Base-by-base conservation (phyloP, 805 yeast species). In the Kodamaea hsintzibuensis region DNA sequence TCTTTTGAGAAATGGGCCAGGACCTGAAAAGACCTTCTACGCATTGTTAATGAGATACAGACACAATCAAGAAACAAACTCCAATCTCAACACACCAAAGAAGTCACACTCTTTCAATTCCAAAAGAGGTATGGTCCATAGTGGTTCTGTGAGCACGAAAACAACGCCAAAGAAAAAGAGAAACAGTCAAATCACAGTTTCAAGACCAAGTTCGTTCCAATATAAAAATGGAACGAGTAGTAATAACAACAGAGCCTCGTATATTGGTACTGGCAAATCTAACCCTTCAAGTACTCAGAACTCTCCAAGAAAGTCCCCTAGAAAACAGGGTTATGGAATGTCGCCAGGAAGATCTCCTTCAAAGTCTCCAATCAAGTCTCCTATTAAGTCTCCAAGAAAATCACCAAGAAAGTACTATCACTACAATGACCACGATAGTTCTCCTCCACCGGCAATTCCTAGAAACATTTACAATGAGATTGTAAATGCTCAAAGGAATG, bases 11-110 rank as follows among this genome's bases (percentile, higher is more conserved):
- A 70, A 65, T 51, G 80, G 79, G 17, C 63, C 76, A 13, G 73
- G 71, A 58, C 78, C 80, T 6, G 80, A 76, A 58, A 76, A 76
- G 60, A 76, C 80, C 5, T 76, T 76, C 56, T 76, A 76, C 50
- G 80, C 80, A 1, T 73, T 76, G 59, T 69, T 76, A 44, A 62
- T 76, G 62, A 65, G 80, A 56, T 76, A 76, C 62, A 71, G 78
- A 61, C 79, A 75, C 58, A 69, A 68, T 50, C 78, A 72, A 55
- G 54, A 59, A 1, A 47, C 51, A 22, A 54, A 59, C 52, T 42
- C 49, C 10, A 54, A 30, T 17, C 39, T 48, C 43, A 47, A 39
- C 17, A 35, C 55, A 3, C 58, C 61, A 2, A 57, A 44, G 40
- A 60, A 55, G 44, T 57, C 62, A 3, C 53, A 52, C 8, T 57